Conservation (phyloP, 2,329 filamentous ascomycete species). For the Colletotrichum paranaense region DNA sequence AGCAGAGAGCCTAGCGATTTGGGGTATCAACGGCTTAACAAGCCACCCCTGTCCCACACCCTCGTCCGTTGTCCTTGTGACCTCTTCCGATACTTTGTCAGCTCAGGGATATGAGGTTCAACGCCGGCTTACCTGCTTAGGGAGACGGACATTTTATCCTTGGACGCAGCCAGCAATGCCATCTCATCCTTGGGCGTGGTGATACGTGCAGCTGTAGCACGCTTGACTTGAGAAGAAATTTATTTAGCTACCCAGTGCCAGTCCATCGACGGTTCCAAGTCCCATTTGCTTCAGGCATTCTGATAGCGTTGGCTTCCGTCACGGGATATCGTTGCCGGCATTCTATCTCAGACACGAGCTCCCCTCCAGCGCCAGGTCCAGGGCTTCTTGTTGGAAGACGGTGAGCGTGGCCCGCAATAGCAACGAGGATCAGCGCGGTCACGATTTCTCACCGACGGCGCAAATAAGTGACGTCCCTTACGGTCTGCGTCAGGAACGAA, state of each 20-base stretch:
- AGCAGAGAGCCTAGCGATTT: slow-evolving; percentile 21
- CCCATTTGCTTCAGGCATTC: background rate
- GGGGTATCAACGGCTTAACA: slow-evolving; percentile 33
- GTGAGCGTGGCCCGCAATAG: slow-evolving; percentile 22
- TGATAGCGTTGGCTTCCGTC: background rate
- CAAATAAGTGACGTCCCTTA: slow-evolving; percentile 5
- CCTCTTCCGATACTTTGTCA: slow-evolving; percentile 25
- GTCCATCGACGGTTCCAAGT: slow-evolving; percentile 2
- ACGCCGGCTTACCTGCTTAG: slow-evolving; percentile 17
- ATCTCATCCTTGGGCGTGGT: slow-evolving; percentile 5
- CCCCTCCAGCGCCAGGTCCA: slow-evolving; percentile 15
- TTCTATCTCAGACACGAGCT: slow-evolving; percentile 25
- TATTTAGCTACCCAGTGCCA: slow-evolving; percentile 1
- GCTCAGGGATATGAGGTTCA: slow-evolving; percentile 22
- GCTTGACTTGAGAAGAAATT: slow-evolving; percentile 9
- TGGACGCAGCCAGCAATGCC: background rate
- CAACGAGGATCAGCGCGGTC: background rate
- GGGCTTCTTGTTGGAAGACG: slow-evolving; percentile 24
- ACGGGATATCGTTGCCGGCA: slow-evolving; percentile 19
- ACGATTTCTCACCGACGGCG: slow-evolving; percentile 6
- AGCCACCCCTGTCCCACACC: slow-evolving; percentile 24
- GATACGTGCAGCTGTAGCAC: slow-evolving; percentile 19
- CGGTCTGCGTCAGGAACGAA: slow-evolving; percentile 12
- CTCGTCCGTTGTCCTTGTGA: slow-evolving; percentile 32
- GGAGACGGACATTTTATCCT: slow-evolving; percentile 19